These are phyloP conservation scores for Edaphochlamys debaryana DNA, from an alignment of 139 green algal species.

Conservation along the genomic window DNA sequence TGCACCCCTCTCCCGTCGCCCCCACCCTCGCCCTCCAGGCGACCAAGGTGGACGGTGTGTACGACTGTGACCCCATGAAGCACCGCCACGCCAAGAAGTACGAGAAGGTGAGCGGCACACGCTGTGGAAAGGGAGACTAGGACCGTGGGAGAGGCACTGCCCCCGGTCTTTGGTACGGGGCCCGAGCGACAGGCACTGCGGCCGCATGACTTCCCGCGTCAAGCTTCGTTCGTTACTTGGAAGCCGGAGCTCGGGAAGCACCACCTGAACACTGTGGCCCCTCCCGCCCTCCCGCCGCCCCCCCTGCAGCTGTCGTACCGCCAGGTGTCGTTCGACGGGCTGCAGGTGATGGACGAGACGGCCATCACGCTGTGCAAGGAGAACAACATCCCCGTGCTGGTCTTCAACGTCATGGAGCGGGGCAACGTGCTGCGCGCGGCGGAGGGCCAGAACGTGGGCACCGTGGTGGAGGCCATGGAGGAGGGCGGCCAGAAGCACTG, in stretches of 20 bases:
- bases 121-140: not conserved
- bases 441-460: constrained; percentile 59
- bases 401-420: constrained; percentile 87
- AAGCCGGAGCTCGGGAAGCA: too few relatives aligned
- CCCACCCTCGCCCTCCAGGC: too few relatives aligned
- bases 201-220: too few relatives aligned
- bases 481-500: not conserved
- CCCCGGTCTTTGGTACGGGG: too few relatives aligned
- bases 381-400: constrained; percentile 95
- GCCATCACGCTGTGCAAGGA: constrained; percentile 98
- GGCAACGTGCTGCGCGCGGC: constrained; percentile 79
- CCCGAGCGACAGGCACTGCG: too few relatives aligned
- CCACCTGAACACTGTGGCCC: too few relatives aligned
- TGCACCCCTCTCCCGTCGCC: too few relatives aligned
- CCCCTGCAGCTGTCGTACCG: constrained; percentile 56
- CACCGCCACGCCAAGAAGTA: constrained; percentile 76
- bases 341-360: constrained; percentile 95
- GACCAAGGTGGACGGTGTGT: constrained; percentile 98
- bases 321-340: constrained; percentile 43
- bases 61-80: constrained; percentile 88
- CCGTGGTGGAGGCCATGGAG: constrained; percentile 40
- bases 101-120: constrained; percentile 48
- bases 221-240: too few relatives aligned
- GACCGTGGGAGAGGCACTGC: not conserved
- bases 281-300: not conserved